Conservation (phyloP, 495 filamentous ascomycete genomes). For the Arthonia radiata region DNA sequence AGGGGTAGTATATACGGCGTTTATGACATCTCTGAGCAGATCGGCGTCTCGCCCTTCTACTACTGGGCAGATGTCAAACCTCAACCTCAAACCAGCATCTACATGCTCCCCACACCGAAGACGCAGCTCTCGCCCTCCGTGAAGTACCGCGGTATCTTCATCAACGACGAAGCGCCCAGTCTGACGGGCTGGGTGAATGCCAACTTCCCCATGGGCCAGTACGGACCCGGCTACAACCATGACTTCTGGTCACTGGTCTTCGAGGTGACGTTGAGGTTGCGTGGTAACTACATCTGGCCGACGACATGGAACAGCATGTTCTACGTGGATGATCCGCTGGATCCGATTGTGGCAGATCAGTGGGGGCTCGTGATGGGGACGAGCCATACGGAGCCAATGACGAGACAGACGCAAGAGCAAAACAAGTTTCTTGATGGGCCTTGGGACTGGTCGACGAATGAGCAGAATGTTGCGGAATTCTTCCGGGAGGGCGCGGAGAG, state of each 20-base stretch:
- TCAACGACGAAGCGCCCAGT: slow-evolving; percentile 55
- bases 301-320: slow-evolving; percentile 48
- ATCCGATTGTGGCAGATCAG: slow-evolving; percentile 41
- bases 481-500: slow-evolving; percentile 40
- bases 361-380: slow-evolving; percentile 49
- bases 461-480: slow-evolving; percentile 36
- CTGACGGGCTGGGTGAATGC: slow-evolving; percentile 42
- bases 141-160: slow-evolving; percentile 55
- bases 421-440: slow-evolving; percentile 27
- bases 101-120: slow-evolving; percentile 23
- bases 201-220: slow-evolving; percentile 23
- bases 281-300: slow-evolving; percentile 57
- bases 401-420: slow-evolving; percentile 47
- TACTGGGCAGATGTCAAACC: slow-evolving; percentile 47
- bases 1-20: slow-evolving; percentile 49
- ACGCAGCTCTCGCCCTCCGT: slow-evolving; percentile 36
- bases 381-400: slow-evolving; percentile 52
- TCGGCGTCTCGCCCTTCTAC: slow-evolving; percentile 56
- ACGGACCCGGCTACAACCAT: slow-evolving; percentile 32
- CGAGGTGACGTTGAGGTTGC: slow-evolving; percentile 41
- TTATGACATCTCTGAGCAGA: slow-evolving; percentile 52
- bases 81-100: slow-evolving; percentile 27
- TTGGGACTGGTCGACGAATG: slow-evolving; percentile 45
- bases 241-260: slow-evolving; percentile 46
- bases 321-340: slow-evolving; percentile 39